Conservation (phyloP, 306 rosid genomes). For the Cercis canadensis region DNA sequence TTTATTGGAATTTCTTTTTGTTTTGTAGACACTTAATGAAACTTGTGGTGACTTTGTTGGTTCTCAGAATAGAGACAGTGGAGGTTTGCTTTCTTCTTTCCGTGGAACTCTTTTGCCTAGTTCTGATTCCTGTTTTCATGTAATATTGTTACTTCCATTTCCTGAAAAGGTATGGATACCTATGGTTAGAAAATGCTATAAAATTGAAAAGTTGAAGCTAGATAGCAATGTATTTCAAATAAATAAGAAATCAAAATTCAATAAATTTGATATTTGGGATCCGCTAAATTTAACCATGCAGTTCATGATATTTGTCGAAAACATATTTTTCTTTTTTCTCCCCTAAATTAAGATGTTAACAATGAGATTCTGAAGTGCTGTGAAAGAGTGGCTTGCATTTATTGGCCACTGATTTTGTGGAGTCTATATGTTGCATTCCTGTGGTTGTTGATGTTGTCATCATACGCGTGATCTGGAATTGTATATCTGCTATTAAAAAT, state of each 20-base stretch:
- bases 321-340: too few relatives aligned
- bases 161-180: background rate
- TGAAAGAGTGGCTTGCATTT: too few relatives aligned
- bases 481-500: background rate
- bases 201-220: background rate
- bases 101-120: background rate
- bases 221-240: background rate
- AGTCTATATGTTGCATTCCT: too few relatives aligned
- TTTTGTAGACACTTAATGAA: slow-evolving; percentile 42
- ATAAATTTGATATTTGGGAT: too few relatives aligned
- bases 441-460: background rate
- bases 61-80: slow-evolving; percentile 20
- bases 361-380: too few relatives aligned
- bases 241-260: too few relatives aligned
- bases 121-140: background rate
- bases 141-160: background rate
- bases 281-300: too few relatives aligned
- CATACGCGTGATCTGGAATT: background rate
- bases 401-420: too few relatives aligned
- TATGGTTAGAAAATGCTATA: too few relatives aligned
- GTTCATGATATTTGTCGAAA: too few relatives aligned
- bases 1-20: slow-evolving; percentile 18
- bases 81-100: background rate
- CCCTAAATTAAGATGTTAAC: too few relatives aligned
- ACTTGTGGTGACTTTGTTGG: slow-evolving; percentile 34